These are phyloP conservation scores for Populus nigra DNA, from an alignment of 345 rosid species.

Conservation along the genomic window DNA sequence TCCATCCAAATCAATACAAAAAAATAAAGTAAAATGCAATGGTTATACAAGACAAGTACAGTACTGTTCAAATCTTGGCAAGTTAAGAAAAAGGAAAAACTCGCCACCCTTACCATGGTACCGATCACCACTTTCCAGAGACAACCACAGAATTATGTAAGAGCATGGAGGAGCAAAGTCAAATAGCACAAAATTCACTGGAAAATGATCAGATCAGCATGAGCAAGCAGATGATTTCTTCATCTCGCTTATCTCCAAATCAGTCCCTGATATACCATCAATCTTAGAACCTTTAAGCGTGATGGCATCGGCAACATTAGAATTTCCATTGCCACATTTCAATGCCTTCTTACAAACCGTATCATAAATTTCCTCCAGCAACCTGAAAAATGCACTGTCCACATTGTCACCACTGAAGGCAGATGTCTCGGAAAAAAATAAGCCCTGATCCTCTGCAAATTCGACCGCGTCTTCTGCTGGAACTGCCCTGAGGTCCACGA, in stretches of 20 bases:
- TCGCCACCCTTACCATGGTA: neutral
- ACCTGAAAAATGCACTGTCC: constrained; percentile 60
- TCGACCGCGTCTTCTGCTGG: constrained; percentile 71
- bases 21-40: neutral
- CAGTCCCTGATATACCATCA: constrained; percentile 54
- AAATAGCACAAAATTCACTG: neutral
- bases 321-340: constrained; percentile 26
- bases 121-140: neutral
- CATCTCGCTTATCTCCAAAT: constrained; percentile 59
- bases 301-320: constrained; percentile 28
- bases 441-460: constrained; percentile 72
- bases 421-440: constrained; percentile 76
- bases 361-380: constrained; percentile 58
- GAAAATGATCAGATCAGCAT: constrained; percentile 31
- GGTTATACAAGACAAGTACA: neutral
- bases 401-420: constrained; percentile 77
- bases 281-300: constrained; percentile 57
- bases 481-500: constrained; percentile 57
- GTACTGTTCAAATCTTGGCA: neutral
- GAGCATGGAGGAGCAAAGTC: neutral
- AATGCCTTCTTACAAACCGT: constrained; percentile 49
- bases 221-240: constrained; percentile 53
- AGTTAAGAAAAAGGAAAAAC: neutral
- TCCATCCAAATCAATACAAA: neutral
- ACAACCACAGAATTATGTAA: neutral